Evolutionary conservation across 2,329 filamentous ascomycete genomes (phyloP).

Genomic region (Rhytidhysteron rufulum): DNA sequence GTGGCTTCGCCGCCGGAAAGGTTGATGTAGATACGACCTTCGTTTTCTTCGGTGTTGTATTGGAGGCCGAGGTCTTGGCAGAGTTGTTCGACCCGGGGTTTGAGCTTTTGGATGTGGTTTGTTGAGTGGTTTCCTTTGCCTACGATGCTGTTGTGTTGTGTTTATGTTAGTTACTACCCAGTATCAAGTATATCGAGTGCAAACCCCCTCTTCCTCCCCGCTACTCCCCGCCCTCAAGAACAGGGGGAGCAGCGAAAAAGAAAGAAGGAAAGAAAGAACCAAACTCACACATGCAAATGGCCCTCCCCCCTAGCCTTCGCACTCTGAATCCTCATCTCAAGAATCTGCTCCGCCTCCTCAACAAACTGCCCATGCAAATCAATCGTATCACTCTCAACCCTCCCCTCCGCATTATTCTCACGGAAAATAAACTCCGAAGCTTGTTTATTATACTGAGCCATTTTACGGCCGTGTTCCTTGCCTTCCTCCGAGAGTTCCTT

Average conservation of each 20-base stretch:
- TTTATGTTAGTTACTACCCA: too few relatives aligned
- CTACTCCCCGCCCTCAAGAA: too few relatives aligned
- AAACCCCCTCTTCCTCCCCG: too few relatives aligned
- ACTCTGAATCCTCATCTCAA: slow-evolving; percentile 79
- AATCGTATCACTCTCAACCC: slow-evolving; percentile 76
- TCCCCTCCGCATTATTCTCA: slow-evolving; percentile 79
- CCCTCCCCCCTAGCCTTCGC: slow-evolving; percentile 70
- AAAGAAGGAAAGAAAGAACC: too few relatives aligned
- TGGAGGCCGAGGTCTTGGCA: slow-evolving; percentile 79
- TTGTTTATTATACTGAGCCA: slow-evolving; percentile 86
- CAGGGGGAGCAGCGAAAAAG: too few relatives aligned
- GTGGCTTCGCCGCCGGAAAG: slow-evolving; percentile 64
- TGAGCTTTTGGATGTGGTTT: slow-evolving; percentile 86
- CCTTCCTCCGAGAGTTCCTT: slow-evolving; percentile 81
- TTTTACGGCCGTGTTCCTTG: slow-evolving; percentile 76
- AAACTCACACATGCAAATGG: slow-evolving; percentile 73
- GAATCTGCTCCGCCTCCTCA: slow-evolving; percentile 87
- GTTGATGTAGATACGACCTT: slow-evolving; percentile 84
- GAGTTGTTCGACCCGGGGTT: slow-evolving; percentile 86
- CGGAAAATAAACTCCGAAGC: slow-evolving; percentile 93
- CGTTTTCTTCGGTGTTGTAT: slow-evolving; percentile 83
- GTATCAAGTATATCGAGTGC: too few relatives aligned
- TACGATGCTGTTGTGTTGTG: slow-evolving; percentile 76
- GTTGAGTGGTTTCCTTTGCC: slow-evolving; percentile 88
- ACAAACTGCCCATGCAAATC: slow-evolving; percentile 94